Evolutionary conservation across 371 early-diverging fungal species (phyloP), one percentile per base, ranked within the genome.

Genomic region (Blakeslea trispora): DNA sequence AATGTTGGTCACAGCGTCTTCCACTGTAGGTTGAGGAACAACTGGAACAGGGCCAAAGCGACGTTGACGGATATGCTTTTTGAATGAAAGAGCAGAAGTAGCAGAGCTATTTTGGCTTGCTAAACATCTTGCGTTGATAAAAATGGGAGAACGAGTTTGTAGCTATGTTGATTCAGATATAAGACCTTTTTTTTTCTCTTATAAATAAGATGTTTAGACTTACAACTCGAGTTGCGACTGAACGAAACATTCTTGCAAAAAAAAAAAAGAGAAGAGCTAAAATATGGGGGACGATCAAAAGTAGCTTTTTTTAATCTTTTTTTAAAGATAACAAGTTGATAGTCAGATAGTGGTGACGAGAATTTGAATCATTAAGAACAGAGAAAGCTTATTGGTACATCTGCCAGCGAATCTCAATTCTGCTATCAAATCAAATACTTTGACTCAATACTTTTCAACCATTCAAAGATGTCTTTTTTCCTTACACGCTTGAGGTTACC

Each of bases 1-100:
- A 77, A 97, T 93, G 76, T 94, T 95, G 64, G 85, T 81, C 32
- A 93, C 94, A 6, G 94, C 93, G 70, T 93, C 89, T 69, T 92
- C 90, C 13, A 89, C 89, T 3, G 91, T 81, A 18, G 66, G 75
- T 14, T 61, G 60, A 28, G 67, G 75, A 48, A 50, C 65, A 53
- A 65, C 41, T 34, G 81, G 70, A 7, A 78, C 63, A 14, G 77
- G 78, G 5, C 79, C 77, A 48, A 70, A 80, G n/a, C 81, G 79
- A 50, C 74, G 67, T 62, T 82, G 84, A 34, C 82, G 81, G 31
- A 79, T 67, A 19, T 77, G 76, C 13, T 72, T 71, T 62, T 84
- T 84, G 64, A 81, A 84, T 1, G 81, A 67, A 34, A 81, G 71
- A 45, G 83, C 85, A 22, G 81, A 81, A 2, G 81, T 81, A n/a